These are phyloP conservation scores for Xylaria hypoxylon DNA, from an alignment of 2,329 filamentous ascomycete genomes.

Conservation along the genomic window DNA sequence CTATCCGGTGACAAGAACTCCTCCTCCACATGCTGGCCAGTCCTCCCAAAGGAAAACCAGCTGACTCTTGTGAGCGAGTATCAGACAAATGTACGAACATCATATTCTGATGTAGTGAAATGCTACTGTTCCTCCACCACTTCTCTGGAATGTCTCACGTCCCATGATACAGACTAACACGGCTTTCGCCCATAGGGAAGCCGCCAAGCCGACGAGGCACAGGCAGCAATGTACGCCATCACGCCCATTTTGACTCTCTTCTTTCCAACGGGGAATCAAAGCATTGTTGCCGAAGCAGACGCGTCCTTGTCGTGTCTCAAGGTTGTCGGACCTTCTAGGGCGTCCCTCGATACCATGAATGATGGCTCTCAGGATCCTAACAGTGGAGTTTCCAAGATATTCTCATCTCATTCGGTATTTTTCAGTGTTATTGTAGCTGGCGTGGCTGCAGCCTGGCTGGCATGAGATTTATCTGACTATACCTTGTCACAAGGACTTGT, in stretches of 20 bases:
- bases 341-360: conserved; percentile 37
- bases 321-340: conserved; percentile 39
- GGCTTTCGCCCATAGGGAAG: neutral
- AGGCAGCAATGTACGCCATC: conserved; percentile 37
- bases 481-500: neutral
- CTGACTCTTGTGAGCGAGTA: conserved; percentile 40
- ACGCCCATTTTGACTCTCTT: conserved; percentile 45
- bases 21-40: conserved; percentile 43
- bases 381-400: conserved; percentile 6
- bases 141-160: neutral
- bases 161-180: neutral
- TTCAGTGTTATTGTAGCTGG: conserved; percentile 2
- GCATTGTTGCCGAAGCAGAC: conserved; percentile 30
- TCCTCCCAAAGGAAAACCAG: conserved; percentile 41
- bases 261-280: conserved; percentile 36
- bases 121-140: neutral
- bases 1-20: conserved; percentile 39
- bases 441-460: conserved; percentile 11
- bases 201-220: neutral
- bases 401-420: neutral
- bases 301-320: conserved; percentile 44
- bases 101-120: neutral
- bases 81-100: conserved; percentile 4
- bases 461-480: neutral
- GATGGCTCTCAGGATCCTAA: conserved; percentile 10